These are phyloP conservation scores for Trichocladium uniseriatum DNA, from an alignment of 495 filamentous ascomycete genomes.

Conservation along the genomic window DNA sequence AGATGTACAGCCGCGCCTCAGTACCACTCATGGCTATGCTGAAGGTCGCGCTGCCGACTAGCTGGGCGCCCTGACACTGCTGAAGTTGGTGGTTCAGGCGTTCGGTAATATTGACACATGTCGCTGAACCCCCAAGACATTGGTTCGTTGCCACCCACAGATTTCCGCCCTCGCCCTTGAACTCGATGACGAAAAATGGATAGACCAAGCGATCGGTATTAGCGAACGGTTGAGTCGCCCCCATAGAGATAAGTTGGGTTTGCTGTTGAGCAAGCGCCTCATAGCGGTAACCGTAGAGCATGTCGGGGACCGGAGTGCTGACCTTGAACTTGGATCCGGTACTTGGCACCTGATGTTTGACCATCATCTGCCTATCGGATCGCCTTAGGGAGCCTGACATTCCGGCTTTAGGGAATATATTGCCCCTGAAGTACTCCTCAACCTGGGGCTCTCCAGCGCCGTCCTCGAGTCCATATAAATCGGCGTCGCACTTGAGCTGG, in stretches of 20 bases:
- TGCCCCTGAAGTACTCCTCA: slow-evolving; percentile 11
- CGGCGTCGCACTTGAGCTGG: slow-evolving; percentile 7
- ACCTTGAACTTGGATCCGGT: slow-evolving; percentile 12
- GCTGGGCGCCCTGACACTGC: slow-evolving; percentile 12
- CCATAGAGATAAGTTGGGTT: slow-evolving; percentile 16
- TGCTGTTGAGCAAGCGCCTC: neutral
- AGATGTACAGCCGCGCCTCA: slow-evolving; percentile 20
- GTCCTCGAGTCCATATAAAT: slow-evolving; percentile 7
- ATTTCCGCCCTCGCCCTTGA: slow-evolving; percentile 19
- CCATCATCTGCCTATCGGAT: slow-evolving; percentile 9
- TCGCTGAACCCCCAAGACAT: slow-evolving; percentile 18
- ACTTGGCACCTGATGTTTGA: slow-evolving; percentile 12
- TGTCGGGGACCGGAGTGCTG: slow-evolving; percentile 17
- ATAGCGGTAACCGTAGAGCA: slow-evolving; percentile 4
- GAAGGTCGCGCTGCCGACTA: slow-evolving; percentile 22
- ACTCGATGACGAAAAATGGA: slow-evolving; percentile 26
- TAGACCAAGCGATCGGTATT: slow-evolving; percentile 15
- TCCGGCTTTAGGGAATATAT: slow-evolving; percentile 12
- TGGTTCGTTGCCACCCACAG: slow-evolving; percentile 25
- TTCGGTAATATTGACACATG: slow-evolving; percentile 12
- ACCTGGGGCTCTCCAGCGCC: slow-evolving; percentile 9
- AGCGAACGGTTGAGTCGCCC: slow-evolving; percentile 11
- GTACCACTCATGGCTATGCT: slow-evolving; percentile 26
- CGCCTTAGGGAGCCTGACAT: neutral
- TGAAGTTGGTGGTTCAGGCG: slow-evolving; percentile 17